These are phyloP conservation scores for Metschnikowia kunwiensis DNA, from an alignment of 805 yeast genomes.

Conservation along the genomic window DNA sequence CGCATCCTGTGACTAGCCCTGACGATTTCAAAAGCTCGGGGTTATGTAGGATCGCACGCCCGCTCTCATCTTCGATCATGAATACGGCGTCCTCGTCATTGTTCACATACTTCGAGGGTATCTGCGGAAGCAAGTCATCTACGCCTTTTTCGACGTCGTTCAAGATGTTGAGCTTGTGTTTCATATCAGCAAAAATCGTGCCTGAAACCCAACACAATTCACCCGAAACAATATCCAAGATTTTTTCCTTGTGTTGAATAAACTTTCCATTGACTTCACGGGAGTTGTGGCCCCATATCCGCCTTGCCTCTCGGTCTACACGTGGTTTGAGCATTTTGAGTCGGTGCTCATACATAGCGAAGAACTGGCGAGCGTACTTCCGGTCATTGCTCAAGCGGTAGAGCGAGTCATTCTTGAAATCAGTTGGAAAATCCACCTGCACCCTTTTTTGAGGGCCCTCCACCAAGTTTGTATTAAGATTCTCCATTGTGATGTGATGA, in stretches of 20 bases:
- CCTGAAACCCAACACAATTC: conserved; percentile 81
- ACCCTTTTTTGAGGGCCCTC: conserved; percentile 1
- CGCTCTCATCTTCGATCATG: conserved; percentile 89
- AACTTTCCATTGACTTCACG: conserved; percentile 32
- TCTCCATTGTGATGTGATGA: conserved; percentile 7
- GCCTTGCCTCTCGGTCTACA: conserved; percentile 30
- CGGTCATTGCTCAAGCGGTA: conserved; percentile 22
- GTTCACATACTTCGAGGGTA: conserved; percentile 34
- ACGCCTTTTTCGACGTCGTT: conserved; percentile 67
- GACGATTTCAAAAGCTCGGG: conserved; percentile 53
- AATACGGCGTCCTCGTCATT: conserved; percentile 50
- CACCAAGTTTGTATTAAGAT: conserved; percentile 6
- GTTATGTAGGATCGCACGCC: conserved; percentile 69
- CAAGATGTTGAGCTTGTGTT: conserved; percentile 79
- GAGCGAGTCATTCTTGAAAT: conserved; percentile 20
- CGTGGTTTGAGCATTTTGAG: conserved; percentile 31
- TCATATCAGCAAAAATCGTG: conserved; percentile 79
- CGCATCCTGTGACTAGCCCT: conserved; percentile 83
- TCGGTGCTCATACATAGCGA: conserved; percentile 42
- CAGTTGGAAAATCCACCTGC: conserved; percentile 1
- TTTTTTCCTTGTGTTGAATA: conserved; percentile 35
- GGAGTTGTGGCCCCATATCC: conserved; percentile 54
- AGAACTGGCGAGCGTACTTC: conserved; percentile 40
- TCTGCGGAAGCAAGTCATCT: conserved; percentile 48
- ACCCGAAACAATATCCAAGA: conserved; percentile 59